These are phyloP conservation scores for Leucocoprinus leucothites DNA, from an alignment of 768 basidiomycete genomes.

Conservation along the genomic window DNA sequence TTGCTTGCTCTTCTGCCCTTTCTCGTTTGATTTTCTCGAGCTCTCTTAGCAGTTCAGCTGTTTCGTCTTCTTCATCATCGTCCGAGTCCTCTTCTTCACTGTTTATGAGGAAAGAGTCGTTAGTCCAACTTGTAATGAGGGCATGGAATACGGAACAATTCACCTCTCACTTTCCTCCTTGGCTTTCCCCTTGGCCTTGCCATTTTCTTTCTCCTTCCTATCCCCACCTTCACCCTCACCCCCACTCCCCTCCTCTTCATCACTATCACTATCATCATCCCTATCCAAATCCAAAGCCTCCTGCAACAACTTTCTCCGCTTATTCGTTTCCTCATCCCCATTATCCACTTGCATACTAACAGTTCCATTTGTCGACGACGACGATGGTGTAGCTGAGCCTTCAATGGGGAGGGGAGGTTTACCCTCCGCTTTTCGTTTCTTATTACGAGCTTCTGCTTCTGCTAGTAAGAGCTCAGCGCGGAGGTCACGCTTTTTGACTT, in stretches of 20 bases:
- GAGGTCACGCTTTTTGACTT: constrained; percentile 78
- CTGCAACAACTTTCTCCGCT: constrained; percentile 84
- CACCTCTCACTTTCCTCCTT: constrained; percentile 53
- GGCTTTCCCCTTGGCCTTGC: constrained; percentile 21
- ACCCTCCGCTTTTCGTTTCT: constrained; percentile 91
- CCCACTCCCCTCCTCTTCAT: constrained; percentile 32
- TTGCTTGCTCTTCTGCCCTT: constrained; percentile 87
- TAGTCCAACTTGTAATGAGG: background rate
- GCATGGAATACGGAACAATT: background rate
- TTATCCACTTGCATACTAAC: constrained; percentile 5
- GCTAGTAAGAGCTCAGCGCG: constrained; percentile 80
- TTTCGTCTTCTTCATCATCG: constrained; percentile 85
- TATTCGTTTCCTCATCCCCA: constrained; percentile 60
- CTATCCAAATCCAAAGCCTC: constrained; percentile 86
- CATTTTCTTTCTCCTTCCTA: constrained; percentile 32
- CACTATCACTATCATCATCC: constrained; percentile 76
- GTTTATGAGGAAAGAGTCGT: background rate
- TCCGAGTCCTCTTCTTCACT: constrained; percentile 55
- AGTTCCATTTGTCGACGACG: background rate
- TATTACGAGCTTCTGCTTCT: constrained; percentile 83
- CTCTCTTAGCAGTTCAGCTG: constrained; percentile 90
- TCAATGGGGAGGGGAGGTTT: constrained; percentile 43
- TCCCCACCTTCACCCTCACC: constrained; percentile 38
- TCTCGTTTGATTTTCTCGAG: constrained; percentile 99
- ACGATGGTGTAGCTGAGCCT: constrained; percentile 31